These are phyloP conservation scores for Hypsizygus ulmarius DNA, from an alignment of 1,284 basidiomycete species.

Conservation along the genomic window DNA sequence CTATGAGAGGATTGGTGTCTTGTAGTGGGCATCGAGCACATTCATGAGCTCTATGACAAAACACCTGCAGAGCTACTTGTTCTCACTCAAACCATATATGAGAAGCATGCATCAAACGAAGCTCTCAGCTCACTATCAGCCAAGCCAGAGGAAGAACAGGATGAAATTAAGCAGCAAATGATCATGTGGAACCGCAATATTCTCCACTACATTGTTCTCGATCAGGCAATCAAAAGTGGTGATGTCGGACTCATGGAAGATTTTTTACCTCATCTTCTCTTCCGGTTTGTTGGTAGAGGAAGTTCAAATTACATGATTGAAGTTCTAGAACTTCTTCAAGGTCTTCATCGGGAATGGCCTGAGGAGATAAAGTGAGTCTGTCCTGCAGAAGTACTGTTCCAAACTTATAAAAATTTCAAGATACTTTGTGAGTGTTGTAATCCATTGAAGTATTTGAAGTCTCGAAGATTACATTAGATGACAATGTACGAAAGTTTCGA, in stretches of 20 bases:
- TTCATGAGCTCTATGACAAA: conserved; percentile 22
- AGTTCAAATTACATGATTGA: conserved; percentile 33
- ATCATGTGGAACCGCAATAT: conserved; percentile 34
- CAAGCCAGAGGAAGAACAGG: conserved; percentile 16
- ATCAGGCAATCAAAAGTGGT: conserved; percentile 32
- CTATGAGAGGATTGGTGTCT: conserved; percentile 26
- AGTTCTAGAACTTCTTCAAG: conserved; percentile 36
- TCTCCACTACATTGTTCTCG: conserved; percentile 32
- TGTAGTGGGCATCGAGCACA: conserved; percentile 13
- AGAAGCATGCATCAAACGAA: conserved; percentile 22
- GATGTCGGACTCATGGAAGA: conserved; percentile 38
- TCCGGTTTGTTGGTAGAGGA: conserved; percentile 27
- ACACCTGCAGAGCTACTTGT: conserved; percentile 21
- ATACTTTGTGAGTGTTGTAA: conserved; percentile 23
- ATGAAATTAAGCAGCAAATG: conserved; percentile 23
- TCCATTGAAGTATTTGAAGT: too few relatives aligned
- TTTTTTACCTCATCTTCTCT: conserved; percentile 27
- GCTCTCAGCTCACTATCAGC: conserved; percentile 15
- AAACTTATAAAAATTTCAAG: conserved; percentile 11
- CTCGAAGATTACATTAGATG: too few relatives aligned
- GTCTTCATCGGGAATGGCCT: conserved; percentile 33
- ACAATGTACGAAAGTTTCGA: too few relatives aligned
- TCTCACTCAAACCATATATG: conserved; percentile 21
- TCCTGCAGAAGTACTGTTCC: neutral
- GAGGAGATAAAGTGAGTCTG: conserved; percentile 24